Conservation (phyloP, 768 basidiomycete species). For the Peribolospora kevripleyi region DNA sequence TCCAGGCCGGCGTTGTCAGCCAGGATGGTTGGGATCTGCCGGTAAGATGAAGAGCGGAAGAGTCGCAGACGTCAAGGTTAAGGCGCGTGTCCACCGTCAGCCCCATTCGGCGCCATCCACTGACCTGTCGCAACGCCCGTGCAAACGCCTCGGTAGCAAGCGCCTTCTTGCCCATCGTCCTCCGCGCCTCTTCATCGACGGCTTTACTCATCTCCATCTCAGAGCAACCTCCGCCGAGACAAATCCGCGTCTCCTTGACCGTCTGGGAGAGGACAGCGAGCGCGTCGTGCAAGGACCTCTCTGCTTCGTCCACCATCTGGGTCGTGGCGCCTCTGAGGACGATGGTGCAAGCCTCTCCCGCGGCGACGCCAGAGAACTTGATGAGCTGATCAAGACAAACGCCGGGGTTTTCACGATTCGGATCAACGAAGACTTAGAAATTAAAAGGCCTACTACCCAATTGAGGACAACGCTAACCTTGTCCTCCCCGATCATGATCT, state of each 20-base stretch:
- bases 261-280: constrained; percentile 93
- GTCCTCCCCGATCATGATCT: constrained; percentile 98
- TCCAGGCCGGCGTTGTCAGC: constrained; percentile 97
- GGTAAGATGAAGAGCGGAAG: not conserved
- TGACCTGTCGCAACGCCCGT: constrained; percentile 46
- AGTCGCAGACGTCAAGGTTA: no score
- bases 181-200: constrained; percentile 64
- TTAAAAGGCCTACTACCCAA: not conserved
- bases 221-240: constrained; percentile 86
- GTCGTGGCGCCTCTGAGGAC: constrained; percentile 90
- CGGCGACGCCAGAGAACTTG: constrained; percentile 97
- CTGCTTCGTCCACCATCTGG: constrained; percentile 98
- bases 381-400: constrained; percentile 42
- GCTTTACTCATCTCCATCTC: constrained; percentile 96
- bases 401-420: not conserved
- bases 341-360: constrained; percentile 91
- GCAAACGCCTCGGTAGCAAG: constrained; percentile 83
- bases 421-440: not conserved
- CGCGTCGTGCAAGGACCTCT: constrained; percentile 89
- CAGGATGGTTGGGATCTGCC: constrained; percentile 72
- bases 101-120: not conserved
- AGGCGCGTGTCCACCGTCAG: no score
- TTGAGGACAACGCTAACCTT: constrained; percentile 34
- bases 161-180: constrained; percentile 79
- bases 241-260: constrained; percentile 81